These are phyloP conservation scores for Diaporthe ilicicola DNA, from an alignment of 2,329 filamentous ascomycete genomes.

Conservation along the genomic window DNA sequence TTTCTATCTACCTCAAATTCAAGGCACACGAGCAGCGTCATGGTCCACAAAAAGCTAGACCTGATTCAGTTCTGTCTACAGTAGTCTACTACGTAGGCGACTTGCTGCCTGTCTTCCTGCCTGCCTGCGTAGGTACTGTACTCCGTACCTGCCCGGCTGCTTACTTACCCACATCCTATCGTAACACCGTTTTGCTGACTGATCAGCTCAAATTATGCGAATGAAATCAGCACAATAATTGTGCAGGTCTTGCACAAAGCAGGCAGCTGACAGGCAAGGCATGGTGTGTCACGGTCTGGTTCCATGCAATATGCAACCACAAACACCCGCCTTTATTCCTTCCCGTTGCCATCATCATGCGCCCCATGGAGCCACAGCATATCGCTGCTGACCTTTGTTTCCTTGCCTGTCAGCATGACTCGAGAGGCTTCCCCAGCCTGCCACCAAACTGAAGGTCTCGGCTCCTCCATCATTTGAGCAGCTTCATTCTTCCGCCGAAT, in stretches of 20 bases:
- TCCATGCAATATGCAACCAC: background rate
- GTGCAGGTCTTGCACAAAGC: background rate
- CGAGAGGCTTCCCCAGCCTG: conserved; percentile 2
- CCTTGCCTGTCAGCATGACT: background rate
- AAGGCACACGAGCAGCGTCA: background rate
- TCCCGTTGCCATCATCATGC: background rate
- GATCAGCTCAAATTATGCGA: conserved; percentile 6
- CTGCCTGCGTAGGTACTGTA: background rate
- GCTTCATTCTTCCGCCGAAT: background rate
- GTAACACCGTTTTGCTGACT: conserved; percentile 7
- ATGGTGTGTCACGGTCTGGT: background rate
- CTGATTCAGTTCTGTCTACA: conserved; percentile 2
- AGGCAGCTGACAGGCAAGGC: too few relatives aligned
- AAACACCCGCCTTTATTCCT: background rate
- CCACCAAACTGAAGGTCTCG: background rate
- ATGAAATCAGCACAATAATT: background rate
- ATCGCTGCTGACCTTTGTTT: background rate
- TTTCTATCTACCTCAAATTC: background rate
- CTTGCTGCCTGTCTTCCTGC: background rate
- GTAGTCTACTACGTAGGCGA: too few relatives aligned
- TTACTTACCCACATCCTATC: background rate
- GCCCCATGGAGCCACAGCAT: background rate
- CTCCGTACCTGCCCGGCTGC: background rate
- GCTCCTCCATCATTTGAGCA: too few relatives aligned
- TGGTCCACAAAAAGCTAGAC: conserved; percentile 18